phyloP scores from a whole-genome alignment of 495 filamentous ascomycete species.

The Hyaloscypha bicolor region DNA sequence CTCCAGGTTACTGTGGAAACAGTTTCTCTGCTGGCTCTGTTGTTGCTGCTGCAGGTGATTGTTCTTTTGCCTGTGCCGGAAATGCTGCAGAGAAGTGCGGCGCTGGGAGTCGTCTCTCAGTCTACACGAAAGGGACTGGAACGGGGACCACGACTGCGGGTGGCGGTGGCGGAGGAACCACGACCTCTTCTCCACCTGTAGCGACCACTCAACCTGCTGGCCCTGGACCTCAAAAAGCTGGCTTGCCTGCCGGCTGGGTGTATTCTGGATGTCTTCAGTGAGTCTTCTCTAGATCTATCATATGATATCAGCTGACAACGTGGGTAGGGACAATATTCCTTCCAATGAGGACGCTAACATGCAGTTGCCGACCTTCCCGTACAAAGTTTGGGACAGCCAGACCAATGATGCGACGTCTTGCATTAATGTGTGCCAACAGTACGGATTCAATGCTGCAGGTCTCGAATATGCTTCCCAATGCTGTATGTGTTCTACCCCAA shows the following conservation, averaged over 20 bases:
- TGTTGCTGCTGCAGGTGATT: conserved; percentile 38
- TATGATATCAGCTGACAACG: conserved; percentile 35
- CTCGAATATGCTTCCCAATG: conserved; percentile 46
- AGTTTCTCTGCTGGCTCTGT: conserved; percentile 25
- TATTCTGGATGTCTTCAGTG: conserved; percentile 57
- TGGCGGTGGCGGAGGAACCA: conserved; percentile 35
- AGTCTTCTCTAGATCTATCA: conserved; percentile 47
- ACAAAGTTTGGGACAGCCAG: conserved; percentile 15
- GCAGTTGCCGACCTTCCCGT: conserved; percentile 13
- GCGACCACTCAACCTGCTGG: conserved; percentile 34
- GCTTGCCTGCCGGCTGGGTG: not conserved
- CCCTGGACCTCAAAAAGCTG: conserved; percentile 33
- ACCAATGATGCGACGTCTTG: conserved; percentile 38
- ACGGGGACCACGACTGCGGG: conserved; percentile 27
- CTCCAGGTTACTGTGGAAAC: conserved; percentile 34
- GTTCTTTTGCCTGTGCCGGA: conserved; percentile 52
- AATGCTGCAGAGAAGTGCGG: conserved; percentile 46
- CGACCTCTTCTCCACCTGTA: conserved; percentile 33
- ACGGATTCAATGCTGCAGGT: conserved; percentile 43
- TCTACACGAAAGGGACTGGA: conserved; percentile 43
- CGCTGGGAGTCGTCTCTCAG: conserved; percentile 51
- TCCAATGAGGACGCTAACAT: conserved; percentile 13
- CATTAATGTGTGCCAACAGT: conserved; percentile 40
- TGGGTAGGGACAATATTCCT: conserved; percentile 34
- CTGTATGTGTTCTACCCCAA: conserved; percentile 20